Evolutionary conservation across 2,329 filamentous ascomycete genomes (phyloP).

Genomic region (Neofusicoccum sp.): DNA sequence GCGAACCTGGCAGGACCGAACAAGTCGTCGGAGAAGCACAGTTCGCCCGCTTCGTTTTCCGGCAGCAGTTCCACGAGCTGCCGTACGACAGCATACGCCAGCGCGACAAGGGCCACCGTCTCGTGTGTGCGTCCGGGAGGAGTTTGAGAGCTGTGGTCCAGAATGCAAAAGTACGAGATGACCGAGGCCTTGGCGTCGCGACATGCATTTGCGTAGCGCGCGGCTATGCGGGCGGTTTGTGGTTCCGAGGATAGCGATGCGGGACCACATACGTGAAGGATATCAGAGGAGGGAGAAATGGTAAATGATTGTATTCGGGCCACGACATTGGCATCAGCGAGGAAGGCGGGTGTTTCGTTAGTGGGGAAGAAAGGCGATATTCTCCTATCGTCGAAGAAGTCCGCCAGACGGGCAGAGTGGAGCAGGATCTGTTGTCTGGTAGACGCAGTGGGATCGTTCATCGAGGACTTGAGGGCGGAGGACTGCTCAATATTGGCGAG

Average conservation of each 20-base stretch:
- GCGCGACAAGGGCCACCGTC: conserved; percentile 10
- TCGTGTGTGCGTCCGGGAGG: conserved; percentile 12
- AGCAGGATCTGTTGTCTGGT: background rate
- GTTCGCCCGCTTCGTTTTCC: background rate
- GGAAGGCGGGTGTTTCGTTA: background rate
- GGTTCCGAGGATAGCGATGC: background rate
- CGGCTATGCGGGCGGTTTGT: background rate
- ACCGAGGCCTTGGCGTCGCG: conserved; percentile 4
- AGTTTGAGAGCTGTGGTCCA: background rate
- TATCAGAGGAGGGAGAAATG: background rate
- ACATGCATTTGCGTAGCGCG: background rate
- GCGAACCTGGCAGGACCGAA: background rate
- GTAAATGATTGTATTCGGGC: background rate
- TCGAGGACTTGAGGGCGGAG: no score
- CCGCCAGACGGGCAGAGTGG: background rate
- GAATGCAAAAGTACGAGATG: conserved; percentile 24
- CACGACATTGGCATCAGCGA: background rate
- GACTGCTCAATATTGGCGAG: no score
- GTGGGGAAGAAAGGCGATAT: background rate
- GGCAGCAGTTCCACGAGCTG: conserved; percentile 24
- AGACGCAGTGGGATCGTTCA: background rate
- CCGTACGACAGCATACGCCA: conserved; percentile 24
- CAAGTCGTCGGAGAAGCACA: background rate
- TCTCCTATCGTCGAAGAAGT: background rate
- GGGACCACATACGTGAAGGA: background rate